A percentile compares a stretch with the other conserved stretches of the same genome.
These are phyloP conservation scores for Rubroshorea leprosula DNA, from an alignment of 345 rosid genomes.

Conservation along the genomic window DNA sequence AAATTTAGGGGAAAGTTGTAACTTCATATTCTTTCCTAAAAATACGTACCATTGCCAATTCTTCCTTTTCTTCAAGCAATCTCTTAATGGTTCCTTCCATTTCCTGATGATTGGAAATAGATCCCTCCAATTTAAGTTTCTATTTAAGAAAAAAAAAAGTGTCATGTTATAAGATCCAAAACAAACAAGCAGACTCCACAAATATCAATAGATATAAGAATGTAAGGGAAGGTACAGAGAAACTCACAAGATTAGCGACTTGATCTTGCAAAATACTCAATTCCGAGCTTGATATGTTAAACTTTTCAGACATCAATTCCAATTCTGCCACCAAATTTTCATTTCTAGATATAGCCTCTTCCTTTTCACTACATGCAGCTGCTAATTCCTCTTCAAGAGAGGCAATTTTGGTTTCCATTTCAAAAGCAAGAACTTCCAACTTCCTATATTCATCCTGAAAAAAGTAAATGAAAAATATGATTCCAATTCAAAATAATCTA, in stretches of 20 bases:
- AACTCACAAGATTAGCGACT: constrained; percentile 47
- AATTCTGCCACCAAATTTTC: constrained; percentile 48
- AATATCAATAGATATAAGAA: neutral
- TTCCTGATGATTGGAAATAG: constrained; percentile 43
- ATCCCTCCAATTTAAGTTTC: constrained; percentile 57
- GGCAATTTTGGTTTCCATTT: constrained; percentile 86
- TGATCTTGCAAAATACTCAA: constrained; percentile 48
- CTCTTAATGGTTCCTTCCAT: constrained; percentile 43
- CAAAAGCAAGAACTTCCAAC: constrained; percentile 84
- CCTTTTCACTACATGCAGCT: constrained; percentile 48
- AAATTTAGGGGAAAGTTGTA: neutral
- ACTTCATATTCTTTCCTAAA: neutral
- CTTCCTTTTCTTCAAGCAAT: constrained; percentile 77
- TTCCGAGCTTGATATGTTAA: constrained; percentile 42
- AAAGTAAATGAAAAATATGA: constrained; percentile 15
- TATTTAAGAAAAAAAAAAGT: constrained; percentile 25
- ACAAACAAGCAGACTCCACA: neutral
- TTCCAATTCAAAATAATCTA: constrained; percentile 6
- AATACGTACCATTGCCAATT: constrained; percentile 68
- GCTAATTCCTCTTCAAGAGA: constrained; percentile 72
- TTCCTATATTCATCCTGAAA: constrained; percentile 66
- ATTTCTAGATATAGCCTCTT: constrained; percentile 41
- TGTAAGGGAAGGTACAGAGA: constrained; percentile 1
- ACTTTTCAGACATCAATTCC: constrained; percentile 40
- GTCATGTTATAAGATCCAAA: constrained; percentile 5